Conservation (phyloP, 2,329 filamentous ascomycete species). For the Sarocladium brachiariae region DNA sequence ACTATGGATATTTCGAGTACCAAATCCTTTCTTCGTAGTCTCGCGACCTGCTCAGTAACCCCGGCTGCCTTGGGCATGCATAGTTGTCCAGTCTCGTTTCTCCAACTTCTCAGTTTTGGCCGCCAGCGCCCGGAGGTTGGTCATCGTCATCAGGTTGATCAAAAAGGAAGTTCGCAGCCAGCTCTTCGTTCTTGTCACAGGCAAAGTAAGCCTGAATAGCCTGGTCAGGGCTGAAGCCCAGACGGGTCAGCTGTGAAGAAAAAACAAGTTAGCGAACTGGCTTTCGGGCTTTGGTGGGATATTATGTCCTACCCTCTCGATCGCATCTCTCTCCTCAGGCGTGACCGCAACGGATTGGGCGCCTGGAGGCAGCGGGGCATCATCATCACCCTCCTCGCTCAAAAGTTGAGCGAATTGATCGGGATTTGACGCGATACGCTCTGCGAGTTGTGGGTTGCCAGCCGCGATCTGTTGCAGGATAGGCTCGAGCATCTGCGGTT, state of each 20-base stretch:
- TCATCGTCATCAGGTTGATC: conserved; percentile 89
- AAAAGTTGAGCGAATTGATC: conserved; percentile 89
- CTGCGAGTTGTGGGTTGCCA: conserved; percentile 89
- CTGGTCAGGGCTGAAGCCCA: conserved; percentile 87
- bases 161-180: conserved; percentile 96
- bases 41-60: no score
- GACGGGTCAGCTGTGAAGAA: conserved; percentile 79
- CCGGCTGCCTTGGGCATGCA: no score
- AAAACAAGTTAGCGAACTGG: background rate
- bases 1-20: background rate
- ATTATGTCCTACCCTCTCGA: conserved; percentile 69
- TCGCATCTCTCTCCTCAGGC: conserved; percentile 92
- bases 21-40: no score
- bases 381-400: conserved; percentile 80
- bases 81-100: background rate
- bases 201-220: conserved; percentile 98
- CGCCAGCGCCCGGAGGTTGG: conserved; percentile 25
- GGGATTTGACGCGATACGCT: conserved; percentile 84
- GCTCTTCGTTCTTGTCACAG: conserved; percentile 98
- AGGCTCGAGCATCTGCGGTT: conserved; percentile 96
- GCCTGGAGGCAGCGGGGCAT: conserved; percentile 78
- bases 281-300: conserved; percentile 1
- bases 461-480: conserved; percentile 94
- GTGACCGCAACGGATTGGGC: conserved; percentile 87
- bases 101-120: conserved; percentile 28